Evolutionary conservation across 1,284 basidiomycete species (phyloP).

Genomic region (Bjerkandera adusta): DNA sequence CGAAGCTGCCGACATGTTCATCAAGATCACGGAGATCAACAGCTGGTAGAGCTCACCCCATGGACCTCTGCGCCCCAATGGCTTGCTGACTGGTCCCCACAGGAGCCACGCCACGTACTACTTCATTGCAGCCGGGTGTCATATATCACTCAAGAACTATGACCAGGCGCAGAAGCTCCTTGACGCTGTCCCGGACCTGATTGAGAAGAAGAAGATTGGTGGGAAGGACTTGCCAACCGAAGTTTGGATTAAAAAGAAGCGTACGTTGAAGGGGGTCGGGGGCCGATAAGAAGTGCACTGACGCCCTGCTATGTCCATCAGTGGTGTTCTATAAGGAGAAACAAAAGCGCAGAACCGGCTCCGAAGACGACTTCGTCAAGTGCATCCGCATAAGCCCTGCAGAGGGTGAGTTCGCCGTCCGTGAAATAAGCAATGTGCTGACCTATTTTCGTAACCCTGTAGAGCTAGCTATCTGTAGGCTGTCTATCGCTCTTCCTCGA

Average conservation of each 20-base stretch:
- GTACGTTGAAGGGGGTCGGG: conserved; percentile 30
- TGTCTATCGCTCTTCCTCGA: neutral
- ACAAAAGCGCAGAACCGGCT: conserved; percentile 50
- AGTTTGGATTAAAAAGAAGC: conserved; percentile 70
- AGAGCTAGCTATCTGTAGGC: conserved; percentile 63
- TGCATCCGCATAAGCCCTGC: conserved; percentile 64
- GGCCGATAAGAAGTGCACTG: neutral
- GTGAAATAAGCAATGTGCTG: neutral
- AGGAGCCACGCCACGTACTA: conserved; percentile 79
- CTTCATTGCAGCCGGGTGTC: conserved; percentile 70
- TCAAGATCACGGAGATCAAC: conserved; percentile 64
- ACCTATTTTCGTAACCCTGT: neutral
- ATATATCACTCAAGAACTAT: conserved; percentile 50
- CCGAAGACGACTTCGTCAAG: conserved; percentile 47
- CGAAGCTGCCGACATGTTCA: conserved; percentile 65
- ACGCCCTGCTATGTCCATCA: conserved; percentile 32
- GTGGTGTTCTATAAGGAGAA: conserved; percentile 74
- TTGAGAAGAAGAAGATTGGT: conserved; percentile 60
- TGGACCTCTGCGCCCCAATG: too few relatives aligned
- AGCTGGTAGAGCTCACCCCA: conserved; percentile 69
- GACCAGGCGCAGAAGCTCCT: conserved; percentile 58
- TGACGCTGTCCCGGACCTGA: conserved; percentile 55
- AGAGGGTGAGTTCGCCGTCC: conserved; percentile 46
- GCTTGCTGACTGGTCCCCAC: too few relatives aligned
- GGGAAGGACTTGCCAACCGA: conserved; percentile 73